Conservation (phyloP, 1,284 basidiomycete species). For the Inonotus hispidus region DNA sequence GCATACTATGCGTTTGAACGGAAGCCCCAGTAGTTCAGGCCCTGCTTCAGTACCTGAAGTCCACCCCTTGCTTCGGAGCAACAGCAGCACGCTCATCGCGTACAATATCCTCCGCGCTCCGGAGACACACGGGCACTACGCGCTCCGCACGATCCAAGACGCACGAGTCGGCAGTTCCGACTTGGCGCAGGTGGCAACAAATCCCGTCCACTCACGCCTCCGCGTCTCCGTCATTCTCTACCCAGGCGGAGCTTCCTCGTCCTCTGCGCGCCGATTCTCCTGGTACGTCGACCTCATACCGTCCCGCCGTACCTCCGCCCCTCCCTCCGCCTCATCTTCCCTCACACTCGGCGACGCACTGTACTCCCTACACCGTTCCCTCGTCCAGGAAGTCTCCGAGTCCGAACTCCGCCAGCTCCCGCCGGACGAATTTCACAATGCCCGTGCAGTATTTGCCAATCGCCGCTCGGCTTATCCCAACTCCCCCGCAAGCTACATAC, state of each 20-base stretch:
- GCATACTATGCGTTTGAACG: background rate
- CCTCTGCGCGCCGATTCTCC: background rate
- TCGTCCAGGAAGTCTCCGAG: slow-evolving; percentile 5
- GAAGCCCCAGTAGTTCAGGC: background rate
- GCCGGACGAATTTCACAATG: background rate
- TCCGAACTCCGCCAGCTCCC: slow-evolving; percentile 7
- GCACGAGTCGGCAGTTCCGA: background rate
- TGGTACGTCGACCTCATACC: slow-evolving; percentile 7
- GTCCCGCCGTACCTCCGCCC: slow-evolving; percentile 13
- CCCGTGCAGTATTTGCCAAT: background rate
- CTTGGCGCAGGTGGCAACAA: background rate
- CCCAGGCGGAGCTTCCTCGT: background rate
- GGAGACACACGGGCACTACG: background rate
- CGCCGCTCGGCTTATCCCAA: background rate
- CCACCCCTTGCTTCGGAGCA: slow-evolving; percentile 10
- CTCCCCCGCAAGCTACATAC: background rate
- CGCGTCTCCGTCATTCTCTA: slow-evolving; percentile 5
- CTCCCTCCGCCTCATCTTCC: background rate
- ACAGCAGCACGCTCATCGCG: background rate
- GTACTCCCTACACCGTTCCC: slow-evolving; percentile 5
- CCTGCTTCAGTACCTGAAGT: background rate
- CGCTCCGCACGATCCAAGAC: background rate
- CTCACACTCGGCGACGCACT: slow-evolving; percentile 10
- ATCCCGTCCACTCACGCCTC: background rate
- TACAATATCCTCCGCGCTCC: slow-evolving; percentile 11